phyloP scores from a whole-genome alignment of 768 basidiomycete genomes.

The Naematelia aurantialba region DNA sequence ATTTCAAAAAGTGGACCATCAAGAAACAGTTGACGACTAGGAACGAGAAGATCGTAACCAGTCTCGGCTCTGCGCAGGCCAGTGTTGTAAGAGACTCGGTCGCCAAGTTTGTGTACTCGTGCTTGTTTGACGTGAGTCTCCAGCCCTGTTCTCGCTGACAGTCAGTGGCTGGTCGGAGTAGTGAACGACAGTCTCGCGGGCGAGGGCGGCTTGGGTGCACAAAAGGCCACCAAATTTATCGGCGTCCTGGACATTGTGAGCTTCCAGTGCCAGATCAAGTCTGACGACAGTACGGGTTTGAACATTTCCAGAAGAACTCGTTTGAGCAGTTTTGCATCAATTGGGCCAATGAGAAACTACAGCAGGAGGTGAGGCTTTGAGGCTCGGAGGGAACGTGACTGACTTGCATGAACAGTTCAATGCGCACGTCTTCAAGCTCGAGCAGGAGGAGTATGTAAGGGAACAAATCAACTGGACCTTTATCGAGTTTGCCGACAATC shows the following conservation, averaged over 20 bases:
- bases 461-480: constrained; percentile 99
- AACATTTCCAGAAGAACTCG: constrained; percentile 83
- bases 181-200: constrained; percentile 95
- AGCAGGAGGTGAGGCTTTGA: constrained; percentile 76
- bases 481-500: constrained; percentile 98
- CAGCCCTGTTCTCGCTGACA: constrained; percentile 8
- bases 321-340: constrained; percentile 97
- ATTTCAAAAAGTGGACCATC: constrained; percentile 98
- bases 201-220: constrained; percentile 86
- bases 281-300: constrained; percentile 67
- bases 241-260: constrained; percentile 85
- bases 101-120: constrained; percentile 97
- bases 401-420: constrained; percentile 75
- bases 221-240: constrained; percentile 94
- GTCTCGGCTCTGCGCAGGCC: constrained; percentile 80
- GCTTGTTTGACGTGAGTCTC: constrained; percentile 70
- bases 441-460: constrained; percentile 98
- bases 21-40: constrained; percentile 96
- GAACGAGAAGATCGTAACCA: constrained; percentile 89
- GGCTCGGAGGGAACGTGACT: neutral
- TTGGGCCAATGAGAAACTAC: constrained; percentile 86
- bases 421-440: constrained; percentile 82
- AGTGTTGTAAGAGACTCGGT: constrained; percentile 93
- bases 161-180: constrained; percentile 82
- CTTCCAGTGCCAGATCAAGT: constrained; percentile 1